Evolutionary conservation across 352 stramenopile genomes (phyloP), one percentile per base, ranked within the genome.

Genomic region (Globisporangium ultimum): DNA sequence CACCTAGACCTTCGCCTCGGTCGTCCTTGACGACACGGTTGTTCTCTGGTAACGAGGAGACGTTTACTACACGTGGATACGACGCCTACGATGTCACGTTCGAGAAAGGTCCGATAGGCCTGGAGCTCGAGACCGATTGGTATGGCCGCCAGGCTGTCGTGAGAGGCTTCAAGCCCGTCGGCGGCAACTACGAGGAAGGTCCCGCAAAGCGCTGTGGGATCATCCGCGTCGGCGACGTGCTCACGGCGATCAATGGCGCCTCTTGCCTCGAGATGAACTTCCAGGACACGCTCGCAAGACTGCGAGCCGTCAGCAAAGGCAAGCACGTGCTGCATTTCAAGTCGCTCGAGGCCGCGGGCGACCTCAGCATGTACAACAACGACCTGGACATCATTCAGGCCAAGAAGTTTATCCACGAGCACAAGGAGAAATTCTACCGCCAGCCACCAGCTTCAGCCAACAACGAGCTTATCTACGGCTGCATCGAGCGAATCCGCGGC

Each of bases 371-470:
- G 24, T 88, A 87, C 64, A 76, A 70, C 48, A 76, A 72, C 22
- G 80, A 88, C 55, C 64, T 71, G 18, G 84, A 88, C 46, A 67
- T 91, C 42, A 70, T 82, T 10, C 68, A 87, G 47, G 84, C 84
- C 4, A 85, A 86, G 53, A 75, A 74, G 48, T 88, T 88, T 32
- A 92, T 92, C 51, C 76, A 92, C 52, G 56, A 89, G 57, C 75
- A 94, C 77, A 94, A 94, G 42, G 71, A 86, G 34, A 66, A 63
- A 13, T 89, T 90, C 53, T 94, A 91, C 65, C 61, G 66, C n/a
- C 70, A 72, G 0, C 68, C 74, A 10, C 40, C 48, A 1, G 49
- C 13, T 11, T 20, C 49, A 21, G 53, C 59, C 2, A 17, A 49
- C 53, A 10, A 59, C 64, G 40, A 81, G 28, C 63, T 89, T 17